These are phyloP conservation scores for Conoideocrella luteorostrata DNA, from an alignment of 2,329 filamentous ascomycete species.

Conservation along the genomic window DNA sequence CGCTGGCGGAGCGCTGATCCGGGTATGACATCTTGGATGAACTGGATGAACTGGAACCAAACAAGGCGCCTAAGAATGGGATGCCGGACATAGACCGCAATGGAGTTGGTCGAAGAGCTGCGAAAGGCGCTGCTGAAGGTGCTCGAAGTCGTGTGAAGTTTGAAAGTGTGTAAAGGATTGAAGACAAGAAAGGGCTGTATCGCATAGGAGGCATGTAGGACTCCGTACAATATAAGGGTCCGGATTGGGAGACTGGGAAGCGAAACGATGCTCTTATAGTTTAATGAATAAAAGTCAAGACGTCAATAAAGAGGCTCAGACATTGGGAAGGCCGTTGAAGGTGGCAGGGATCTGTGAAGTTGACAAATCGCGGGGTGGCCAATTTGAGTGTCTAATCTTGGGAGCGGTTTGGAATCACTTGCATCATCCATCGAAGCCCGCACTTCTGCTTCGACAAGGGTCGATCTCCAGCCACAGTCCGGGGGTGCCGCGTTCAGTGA, in stretches of 20 bases:
- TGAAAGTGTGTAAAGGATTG: conserved; percentile 41
- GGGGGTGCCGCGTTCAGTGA: background rate
- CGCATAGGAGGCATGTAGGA: conserved; percentile 35
- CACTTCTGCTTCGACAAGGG: conserved; percentile 1
- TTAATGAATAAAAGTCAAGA: background rate
- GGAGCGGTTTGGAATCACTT: conserved; percentile 12
- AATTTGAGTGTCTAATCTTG: background rate
- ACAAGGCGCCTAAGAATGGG: conserved; percentile 71
- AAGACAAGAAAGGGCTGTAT: conserved; percentile 41
- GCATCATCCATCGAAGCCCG: conserved; percentile 11
- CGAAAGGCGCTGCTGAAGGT: conserved; percentile 12
- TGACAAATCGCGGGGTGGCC: conserved; percentile 9
- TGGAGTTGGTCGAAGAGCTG: conserved; percentile 20
- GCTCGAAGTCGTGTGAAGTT: conserved; percentile 31
- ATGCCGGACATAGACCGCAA: conserved; percentile 65
- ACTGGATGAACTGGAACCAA: conserved; percentile 54
- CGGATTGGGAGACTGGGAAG: background rate
- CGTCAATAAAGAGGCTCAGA: no score
- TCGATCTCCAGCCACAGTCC: conserved; percentile 3
- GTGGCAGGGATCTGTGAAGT: background rate
- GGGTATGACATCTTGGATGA: conserved; percentile 65
- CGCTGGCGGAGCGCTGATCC: conserved; percentile 70
- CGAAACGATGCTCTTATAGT: background rate
- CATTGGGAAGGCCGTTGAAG: background rate
- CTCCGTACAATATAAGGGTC: background rate